Percentiles rank a stretch among this genome's conserved stretches.
phyloP scores from a whole-genome alignment of 2,329 filamentous ascomycete species.

The Harringtonia aguacate region DNA sequence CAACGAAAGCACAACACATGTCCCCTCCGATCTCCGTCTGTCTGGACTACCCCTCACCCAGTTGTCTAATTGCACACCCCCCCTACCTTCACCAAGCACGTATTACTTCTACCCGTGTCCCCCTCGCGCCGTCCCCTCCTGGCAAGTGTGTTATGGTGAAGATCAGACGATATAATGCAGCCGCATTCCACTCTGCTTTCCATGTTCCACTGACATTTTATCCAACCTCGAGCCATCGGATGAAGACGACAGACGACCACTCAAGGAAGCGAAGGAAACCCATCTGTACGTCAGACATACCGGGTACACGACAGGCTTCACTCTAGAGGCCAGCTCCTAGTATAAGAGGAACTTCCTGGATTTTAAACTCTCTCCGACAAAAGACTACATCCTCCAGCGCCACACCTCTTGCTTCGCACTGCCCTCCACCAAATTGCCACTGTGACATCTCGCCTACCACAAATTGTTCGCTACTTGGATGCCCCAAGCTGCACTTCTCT shows the following conservation, averaged over 20 bases:
- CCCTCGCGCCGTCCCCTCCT: not conserved
- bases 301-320: not conserved
- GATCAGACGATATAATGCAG: constrained; percentile 38
- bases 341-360: too few species aligned
- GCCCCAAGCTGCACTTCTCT: too few species aligned
- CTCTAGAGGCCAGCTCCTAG: too few species aligned
- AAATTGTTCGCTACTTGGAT: too few species aligned
- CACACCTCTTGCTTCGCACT: too few species aligned
- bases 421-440: too few species aligned
- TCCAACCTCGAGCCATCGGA: constrained; percentile 5
- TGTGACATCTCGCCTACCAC: too few species aligned
- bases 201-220: constrained; percentile 12
- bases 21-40: too few species aligned
- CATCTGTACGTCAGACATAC: constrained; percentile 14
- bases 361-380: not conserved
- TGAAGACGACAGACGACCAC: constrained; percentile 3
- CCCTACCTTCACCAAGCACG: not conserved
- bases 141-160: constrained; percentile 15
- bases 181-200: constrained; percentile 21
- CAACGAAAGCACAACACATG: too few species aligned
- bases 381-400: too few species aligned
- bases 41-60: too few species aligned
- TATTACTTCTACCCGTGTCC: not conserved
- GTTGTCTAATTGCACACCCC: not conserved
- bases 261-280: constrained; percentile 6